These are phyloP conservation scores for Trichoderma harzianum DNA, from an alignment of 2,329 filamentous ascomycete genomes.

Conservation along the genomic window DNA sequence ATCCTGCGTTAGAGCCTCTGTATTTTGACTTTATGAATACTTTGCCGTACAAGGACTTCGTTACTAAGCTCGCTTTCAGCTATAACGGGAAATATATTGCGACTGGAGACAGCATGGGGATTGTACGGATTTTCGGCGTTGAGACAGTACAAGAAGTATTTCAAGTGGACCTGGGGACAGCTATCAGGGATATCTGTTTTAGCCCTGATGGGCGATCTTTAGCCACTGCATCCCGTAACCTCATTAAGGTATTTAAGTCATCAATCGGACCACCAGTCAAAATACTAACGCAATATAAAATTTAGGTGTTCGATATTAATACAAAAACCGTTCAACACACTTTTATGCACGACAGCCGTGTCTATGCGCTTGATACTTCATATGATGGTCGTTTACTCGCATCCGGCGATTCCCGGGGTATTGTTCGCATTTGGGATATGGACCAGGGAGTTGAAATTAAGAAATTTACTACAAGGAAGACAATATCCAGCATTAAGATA, in stretches of 20 bases:
- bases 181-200: neutral
- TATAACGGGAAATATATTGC: neutral
- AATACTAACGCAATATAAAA: neutral
- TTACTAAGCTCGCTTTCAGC: neutral
- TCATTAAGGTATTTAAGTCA: neutral
- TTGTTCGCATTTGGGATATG: neutral
- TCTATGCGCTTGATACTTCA: neutral
- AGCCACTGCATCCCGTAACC: rapidly evolving
- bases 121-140: neutral
- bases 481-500: neutral
- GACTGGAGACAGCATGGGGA: neutral
- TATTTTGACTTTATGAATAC: neutral
- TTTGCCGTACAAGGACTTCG: neutral
- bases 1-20: neutral
- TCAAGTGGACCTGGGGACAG: neutral
- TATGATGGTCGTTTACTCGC: neutral
- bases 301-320: neutral
- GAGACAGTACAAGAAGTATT: neutral
- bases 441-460: neutral
- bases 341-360: neutral
- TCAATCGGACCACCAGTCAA: neutral
- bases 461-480: neutral
- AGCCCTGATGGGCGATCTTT: neutral
- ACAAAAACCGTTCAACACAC: neutral
- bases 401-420: neutral